Percentiles rank a stretch among this genome's conserved stretches.
phyloP scores from a whole-genome alignment of 2,329 filamentous ascomycete genomes.

The Cadophora gregata region DNA sequence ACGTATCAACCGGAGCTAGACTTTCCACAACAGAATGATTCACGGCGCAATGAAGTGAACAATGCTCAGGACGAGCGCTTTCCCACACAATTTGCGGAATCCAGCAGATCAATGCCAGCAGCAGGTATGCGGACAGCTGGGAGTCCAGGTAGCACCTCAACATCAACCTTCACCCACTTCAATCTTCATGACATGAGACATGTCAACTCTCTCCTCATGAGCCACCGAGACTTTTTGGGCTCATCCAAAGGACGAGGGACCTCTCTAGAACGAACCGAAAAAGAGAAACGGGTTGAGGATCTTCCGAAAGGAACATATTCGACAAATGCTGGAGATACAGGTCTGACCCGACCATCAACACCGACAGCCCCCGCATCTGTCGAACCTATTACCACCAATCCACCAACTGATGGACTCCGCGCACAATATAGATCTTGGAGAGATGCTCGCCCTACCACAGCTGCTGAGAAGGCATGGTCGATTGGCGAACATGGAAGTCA shows the following conservation, averaged over 20 bases:
- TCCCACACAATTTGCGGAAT: constrained; percentile 29
- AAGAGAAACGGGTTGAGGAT: constrained; percentile 48
- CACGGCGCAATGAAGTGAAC: constrained; percentile 33
- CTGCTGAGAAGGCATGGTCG: constrained; percentile 66
- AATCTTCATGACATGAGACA: constrained; percentile 43
- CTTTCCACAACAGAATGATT: constrained; percentile 17
- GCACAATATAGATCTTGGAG: constrained; percentile 45
- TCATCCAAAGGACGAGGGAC: constrained; percentile 45
- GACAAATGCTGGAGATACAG: constrained; percentile 46
- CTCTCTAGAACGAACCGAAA: constrained; percentile 52
- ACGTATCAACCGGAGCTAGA: background rate
- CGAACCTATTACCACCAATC: constrained; percentile 37
- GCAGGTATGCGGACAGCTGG: constrained; percentile 23
- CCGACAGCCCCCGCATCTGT: constrained; percentile 31
- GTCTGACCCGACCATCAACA: constrained; percentile 39
- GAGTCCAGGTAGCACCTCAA: constrained; percentile 32
- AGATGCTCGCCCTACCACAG: constrained; percentile 34
- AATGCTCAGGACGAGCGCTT: constrained; percentile 14
- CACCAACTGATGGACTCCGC: constrained; percentile 42
- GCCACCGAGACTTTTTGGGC: constrained; percentile 46
- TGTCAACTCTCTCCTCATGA: constrained; percentile 45
- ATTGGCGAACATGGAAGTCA: constrained; percentile 61
- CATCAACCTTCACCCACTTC: constrained; percentile 25
- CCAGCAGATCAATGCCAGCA: constrained; percentile 23
- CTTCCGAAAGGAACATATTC: constrained; percentile 40